Percentiles rank a stretch among this genome's conserved stretches.
These are phyloP conservation scores for Rhazya stricta DNA, from an alignment of 257 asterid genomes.

Conservation along the genomic window DNA sequence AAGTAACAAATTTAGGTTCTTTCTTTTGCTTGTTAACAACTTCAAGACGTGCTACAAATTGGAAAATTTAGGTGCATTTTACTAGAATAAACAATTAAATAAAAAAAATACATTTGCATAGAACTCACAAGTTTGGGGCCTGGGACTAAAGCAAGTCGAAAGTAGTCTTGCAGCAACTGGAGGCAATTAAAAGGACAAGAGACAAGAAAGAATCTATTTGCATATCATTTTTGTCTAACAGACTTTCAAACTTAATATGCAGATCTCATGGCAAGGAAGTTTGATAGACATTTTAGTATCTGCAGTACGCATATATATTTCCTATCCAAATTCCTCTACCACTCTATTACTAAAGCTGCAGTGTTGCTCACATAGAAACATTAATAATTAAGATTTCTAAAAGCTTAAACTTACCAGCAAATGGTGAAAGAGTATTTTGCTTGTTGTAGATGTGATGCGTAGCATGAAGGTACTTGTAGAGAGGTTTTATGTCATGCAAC, in stretches of 20 bases:
- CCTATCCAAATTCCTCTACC: not conserved
- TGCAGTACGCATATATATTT: not conserved
- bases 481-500: conserved; percentile 93
- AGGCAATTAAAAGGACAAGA: not conserved
- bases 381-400: conserved; percentile 7
- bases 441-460: conserved; percentile 97
- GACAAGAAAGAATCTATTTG: not conserved
- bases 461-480: conserved; percentile 89
- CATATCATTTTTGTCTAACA: not conserved
- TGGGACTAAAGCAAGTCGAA: not conserved
- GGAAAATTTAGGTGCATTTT: not conserved
- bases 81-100: not conserved
- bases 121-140: not conserved
- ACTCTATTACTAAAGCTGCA: not conserved
- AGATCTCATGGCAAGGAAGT: not conserved
- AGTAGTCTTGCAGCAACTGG: not conserved
- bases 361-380: not conserved
- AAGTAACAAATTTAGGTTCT: not conserved
- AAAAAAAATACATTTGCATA: not conserved
- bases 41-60: not conserved
- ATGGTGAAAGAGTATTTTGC: conserved; percentile 97
- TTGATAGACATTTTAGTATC: not conserved
- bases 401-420: conserved; percentile 63
- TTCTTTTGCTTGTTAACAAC: not conserved
- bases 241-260: no score